These are phyloP conservation scores for Theileria equi DNA, from an alignment of 169 alveolate species.

Conservation along the genomic window DNA sequence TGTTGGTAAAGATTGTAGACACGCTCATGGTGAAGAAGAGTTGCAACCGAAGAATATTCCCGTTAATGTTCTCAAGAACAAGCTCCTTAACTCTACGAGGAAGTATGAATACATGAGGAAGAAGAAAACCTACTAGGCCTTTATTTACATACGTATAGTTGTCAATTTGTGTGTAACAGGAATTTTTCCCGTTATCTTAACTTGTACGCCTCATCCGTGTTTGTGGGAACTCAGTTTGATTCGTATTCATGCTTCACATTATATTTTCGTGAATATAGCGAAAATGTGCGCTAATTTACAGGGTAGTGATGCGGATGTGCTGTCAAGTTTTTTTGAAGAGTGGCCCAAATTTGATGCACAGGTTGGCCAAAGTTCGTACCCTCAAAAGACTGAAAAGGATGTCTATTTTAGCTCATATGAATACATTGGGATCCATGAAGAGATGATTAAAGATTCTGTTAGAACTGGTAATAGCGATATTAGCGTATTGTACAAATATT, in stretches of 20 bases:
- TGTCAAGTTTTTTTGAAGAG: slow-evolving; percentile 14
- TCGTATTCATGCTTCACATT: too few species aligned
- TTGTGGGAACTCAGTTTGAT: neutral
- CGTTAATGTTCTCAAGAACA: slow-evolving; percentile 58
- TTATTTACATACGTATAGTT: too few species aligned
- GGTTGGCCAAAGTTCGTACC: slow-evolving; percentile 13
- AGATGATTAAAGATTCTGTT: slow-evolving; percentile 94
- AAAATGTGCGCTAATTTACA: slow-evolving; percentile 1
- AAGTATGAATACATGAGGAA: slow-evolving; percentile 6
- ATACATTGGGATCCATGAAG: slow-evolving; percentile 95
- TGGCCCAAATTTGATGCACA: slow-evolving; percentile 16
- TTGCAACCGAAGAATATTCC: slow-evolving; percentile 69
- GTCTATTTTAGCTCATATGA: slow-evolving; percentile 96
- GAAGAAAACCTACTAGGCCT: slow-evolving; percentile 2
- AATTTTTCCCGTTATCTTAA: neutral
- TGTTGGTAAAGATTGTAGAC: slow-evolving; percentile 67
- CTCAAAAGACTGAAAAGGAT: slow-evolving; percentile 64
- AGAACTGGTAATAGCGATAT: slow-evolving; percentile 83
- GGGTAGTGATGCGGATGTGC: slow-evolving; percentile 13
- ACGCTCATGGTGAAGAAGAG: slow-evolving; percentile 77
- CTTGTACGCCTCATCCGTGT: neutral
- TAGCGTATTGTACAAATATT: neutral
- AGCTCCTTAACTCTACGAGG: slow-evolving; percentile 40
- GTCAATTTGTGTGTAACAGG: too few species aligned
- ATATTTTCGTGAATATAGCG: too few species aligned